A percentile compares a stretch with the other conserved stretches of the same genome.
These are phyloP conservation scores for Priceomyces melissophilus DNA, from an alignment of 805 yeast species.

Conservation along the genomic window DNA sequence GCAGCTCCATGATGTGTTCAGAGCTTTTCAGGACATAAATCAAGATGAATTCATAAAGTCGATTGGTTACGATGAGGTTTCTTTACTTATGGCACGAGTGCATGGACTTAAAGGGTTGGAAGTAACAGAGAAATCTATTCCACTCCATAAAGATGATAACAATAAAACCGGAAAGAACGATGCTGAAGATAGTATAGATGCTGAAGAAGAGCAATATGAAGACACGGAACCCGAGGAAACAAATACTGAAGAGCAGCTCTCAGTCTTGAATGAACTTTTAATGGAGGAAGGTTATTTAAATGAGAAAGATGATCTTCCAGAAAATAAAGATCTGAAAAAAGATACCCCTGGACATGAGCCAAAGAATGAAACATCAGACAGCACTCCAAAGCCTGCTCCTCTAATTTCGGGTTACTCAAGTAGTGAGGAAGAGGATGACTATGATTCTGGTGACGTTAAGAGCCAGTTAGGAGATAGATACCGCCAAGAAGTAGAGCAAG, in stretches of 20 bases:
- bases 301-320: constrained; percentile 4
- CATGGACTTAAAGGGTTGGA: constrained; percentile 15
- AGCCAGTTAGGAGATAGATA: too few relatives aligned
- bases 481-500: constrained; percentile 1
- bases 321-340: constrained; percentile 1
- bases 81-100: constrained; percentile 24
- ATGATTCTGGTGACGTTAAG: background rate
- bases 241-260: constrained; percentile 11
- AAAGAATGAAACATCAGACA: background rate
- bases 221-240: background rate
- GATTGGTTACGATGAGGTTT: constrained; percentile 29
- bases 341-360: background rate
- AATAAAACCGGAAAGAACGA: constrained; percentile 1
- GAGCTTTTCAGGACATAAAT: constrained; percentile 17
- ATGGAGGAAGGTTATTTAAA: constrained; percentile 17
- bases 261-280: constrained; percentile 13
- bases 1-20: constrained; percentile 28
- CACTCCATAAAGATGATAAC: constrained; percentile 4
- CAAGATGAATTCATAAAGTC: constrained; percentile 15
- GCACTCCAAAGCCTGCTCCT: background rate
- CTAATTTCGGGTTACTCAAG: constrained; percentile 7
- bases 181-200: constrained; percentile 6
- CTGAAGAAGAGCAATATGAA: constrained; percentile 3
- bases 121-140: constrained; percentile 1
- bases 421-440: constrained; percentile 3